These are phyloP conservation scores for Powellomyces hirtus DNA, from an alignment of 192 early-diverging fungal species.

Conservation along the genomic window DNA sequence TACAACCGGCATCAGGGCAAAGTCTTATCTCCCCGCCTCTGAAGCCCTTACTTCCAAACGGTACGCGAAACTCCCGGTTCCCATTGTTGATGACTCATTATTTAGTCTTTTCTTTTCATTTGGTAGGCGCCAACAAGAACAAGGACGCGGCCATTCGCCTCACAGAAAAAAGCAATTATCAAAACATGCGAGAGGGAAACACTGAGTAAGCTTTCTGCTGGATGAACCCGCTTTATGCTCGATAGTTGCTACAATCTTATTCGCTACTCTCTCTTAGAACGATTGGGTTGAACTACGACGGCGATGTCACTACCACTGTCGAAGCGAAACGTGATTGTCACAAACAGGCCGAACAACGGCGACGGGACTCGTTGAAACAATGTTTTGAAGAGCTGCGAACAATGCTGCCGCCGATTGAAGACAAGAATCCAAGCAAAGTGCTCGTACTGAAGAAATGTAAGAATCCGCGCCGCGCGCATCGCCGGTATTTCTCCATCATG, in stretches of 20 bases:
- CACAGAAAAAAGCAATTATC: constrained; percentile 77
- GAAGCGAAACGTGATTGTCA: constrained; percentile 85
- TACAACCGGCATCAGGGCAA: background rate
- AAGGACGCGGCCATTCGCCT: constrained; percentile 48
- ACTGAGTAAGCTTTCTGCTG: constrained; percentile 59
- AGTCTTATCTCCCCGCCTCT: constrained; percentile 36
- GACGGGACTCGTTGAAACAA: constrained; percentile 87
- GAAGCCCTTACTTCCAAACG: constrained; percentile 39
- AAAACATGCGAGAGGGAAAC: constrained; percentile 83
- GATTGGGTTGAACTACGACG: constrained; percentile 71
- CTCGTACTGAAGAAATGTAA: constrained; percentile 67
- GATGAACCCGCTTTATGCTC: background rate
- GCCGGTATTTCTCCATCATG: background rate
- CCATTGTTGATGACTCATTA: background rate
- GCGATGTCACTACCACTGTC: constrained; percentile 73
- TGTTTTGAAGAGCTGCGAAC: constrained; percentile 79
- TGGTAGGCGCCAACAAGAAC: constrained; percentile 9
- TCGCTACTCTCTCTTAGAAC: constrained; percentile 36
- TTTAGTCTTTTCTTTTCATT: background rate
- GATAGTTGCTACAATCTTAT: background rate
- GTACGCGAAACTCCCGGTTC: constrained; percentile 15
- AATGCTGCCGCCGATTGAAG: constrained; percentile 69
- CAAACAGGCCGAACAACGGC: constrained; percentile 95
- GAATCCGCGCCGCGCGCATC: background rate
- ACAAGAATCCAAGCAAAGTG: constrained; percentile 87